These are phyloP conservation scores for Neofusicoccum parvum DNA, from an alignment of 2,329 filamentous ascomycete genomes.

Conservation along the genomic window DNA sequence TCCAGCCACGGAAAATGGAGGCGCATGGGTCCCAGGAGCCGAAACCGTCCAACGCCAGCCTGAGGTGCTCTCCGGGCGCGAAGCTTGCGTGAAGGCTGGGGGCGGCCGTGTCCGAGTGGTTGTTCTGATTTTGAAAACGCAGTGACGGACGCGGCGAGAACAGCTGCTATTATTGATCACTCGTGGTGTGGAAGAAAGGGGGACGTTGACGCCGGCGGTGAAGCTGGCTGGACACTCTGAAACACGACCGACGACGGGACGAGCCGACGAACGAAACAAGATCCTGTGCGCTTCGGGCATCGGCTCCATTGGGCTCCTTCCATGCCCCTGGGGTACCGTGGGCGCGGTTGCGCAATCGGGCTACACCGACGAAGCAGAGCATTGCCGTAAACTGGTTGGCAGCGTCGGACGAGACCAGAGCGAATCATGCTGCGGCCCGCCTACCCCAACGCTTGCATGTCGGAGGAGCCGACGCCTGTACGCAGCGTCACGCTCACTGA, in stretches of 20 bases:
- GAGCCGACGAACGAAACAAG: neutral
- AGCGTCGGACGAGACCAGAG: neutral
- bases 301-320: neutral
- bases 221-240: neutral
- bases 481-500: neutral
- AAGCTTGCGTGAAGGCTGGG: neutral
- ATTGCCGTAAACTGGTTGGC: slow-evolving; percentile 3
- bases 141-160: neutral
- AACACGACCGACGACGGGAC: neutral
- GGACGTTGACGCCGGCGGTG: slow-evolving; percentile 5
- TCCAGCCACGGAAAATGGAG: neutral
- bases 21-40: neutral
- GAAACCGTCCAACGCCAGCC: neutral
- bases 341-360: neutral
- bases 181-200: neutral
- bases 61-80: neutral
- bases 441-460: too few relatives aligned
- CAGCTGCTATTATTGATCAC: neutral
- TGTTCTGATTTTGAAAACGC: neutral
- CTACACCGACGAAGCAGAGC: neutral
- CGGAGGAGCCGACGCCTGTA: neutral
- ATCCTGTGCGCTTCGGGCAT: neutral
- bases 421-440: neutral
- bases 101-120: neutral
- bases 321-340: neutral